Evolutionary conservation across 306 rosid genomes (phyloP).

Genomic region (Medicago arabica): DNA sequence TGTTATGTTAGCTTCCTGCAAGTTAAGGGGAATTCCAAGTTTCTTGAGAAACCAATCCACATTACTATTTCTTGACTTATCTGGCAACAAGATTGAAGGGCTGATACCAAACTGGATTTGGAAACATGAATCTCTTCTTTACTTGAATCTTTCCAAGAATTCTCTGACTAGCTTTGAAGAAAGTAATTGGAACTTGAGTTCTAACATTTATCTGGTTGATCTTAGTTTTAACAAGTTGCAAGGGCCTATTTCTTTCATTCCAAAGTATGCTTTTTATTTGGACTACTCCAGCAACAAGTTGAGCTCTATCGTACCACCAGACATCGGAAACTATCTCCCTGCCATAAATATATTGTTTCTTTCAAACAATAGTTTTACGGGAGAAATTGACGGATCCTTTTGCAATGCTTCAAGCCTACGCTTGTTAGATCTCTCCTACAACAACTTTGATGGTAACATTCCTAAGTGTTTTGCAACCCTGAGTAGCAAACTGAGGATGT

Average conservation of each 20-base stretch:
- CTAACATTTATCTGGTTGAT: background rate
- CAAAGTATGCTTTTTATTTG: background rate
- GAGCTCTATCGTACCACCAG: background rate
- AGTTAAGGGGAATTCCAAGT: constrained; percentile 31
- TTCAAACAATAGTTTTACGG: constrained; percentile 38
- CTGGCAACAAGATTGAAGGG: constrained; percentile 41
- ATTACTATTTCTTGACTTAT: constrained; percentile 38
- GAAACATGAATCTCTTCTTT: background rate
- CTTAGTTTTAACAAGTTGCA: constrained; percentile 24
- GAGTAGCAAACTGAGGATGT: background rate
- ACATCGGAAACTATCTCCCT: constrained; percentile 34
- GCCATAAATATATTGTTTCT: background rate
- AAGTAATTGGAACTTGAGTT: background rate
- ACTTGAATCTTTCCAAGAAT: constrained; percentile 17
- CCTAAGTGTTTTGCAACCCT: constrained; percentile 32
- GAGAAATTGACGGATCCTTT: constrained; percentile 35
- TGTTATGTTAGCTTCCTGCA: constrained; percentile 48
- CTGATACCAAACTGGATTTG: constrained; percentile 27
- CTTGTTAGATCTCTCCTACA: constrained; percentile 50
- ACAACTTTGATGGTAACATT: constrained; percentile 29
- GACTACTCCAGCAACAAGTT: constrained; percentile 38
- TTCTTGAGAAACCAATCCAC: constrained; percentile 45
- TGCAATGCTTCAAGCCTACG: constrained; percentile 31
- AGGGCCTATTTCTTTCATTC: background rate
- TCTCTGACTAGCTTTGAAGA: constrained; percentile 7